Percentiles rank a stretch among this genome's conserved stretches.
phyloP scores from a whole-genome alignment of 2,329 filamentous ascomycete species.

The Talaromyces sp. region DNA sequence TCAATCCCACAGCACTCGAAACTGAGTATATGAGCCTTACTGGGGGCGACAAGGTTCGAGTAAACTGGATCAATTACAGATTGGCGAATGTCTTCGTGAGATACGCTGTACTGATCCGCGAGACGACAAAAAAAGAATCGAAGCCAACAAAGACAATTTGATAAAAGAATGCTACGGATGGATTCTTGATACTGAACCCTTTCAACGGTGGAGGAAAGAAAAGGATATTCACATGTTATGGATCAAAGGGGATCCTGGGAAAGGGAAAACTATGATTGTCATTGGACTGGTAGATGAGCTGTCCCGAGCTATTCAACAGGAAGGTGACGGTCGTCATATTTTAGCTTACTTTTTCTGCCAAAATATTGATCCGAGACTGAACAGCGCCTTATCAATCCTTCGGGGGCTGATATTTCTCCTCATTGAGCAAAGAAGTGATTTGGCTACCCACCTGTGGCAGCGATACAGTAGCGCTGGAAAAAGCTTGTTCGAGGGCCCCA shows the following conservation, averaged over 20 bases:
- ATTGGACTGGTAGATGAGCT: slow-evolving; percentile 16
- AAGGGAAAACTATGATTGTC: slow-evolving; percentile 31
- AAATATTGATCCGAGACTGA: not conserved
- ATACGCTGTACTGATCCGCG: slow-evolving; percentile 21
- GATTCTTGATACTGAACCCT: not conserved
- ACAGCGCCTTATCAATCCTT: not conserved
- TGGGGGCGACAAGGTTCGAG: no score
- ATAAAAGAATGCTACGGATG: slow-evolving; percentile 17
- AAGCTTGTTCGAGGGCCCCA: not conserved
- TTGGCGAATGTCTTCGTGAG: no score
- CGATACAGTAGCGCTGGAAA: not conserved
- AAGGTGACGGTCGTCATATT: not conserved
- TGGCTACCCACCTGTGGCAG: slow-evolving; percentile 3
- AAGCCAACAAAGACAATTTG: slow-evolving; percentile 22
- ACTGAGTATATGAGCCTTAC: no score
- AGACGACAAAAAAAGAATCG: slow-evolving; percentile 24
- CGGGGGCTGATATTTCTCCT: slow-evolving; percentile 8
- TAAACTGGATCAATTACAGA: no score
- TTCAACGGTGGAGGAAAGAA: not conserved
- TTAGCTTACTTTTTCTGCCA: slow-evolving; percentile 9
- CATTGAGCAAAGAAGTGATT: slow-evolving; percentile 1
- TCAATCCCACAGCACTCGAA: no score
- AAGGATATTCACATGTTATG: not conserved
- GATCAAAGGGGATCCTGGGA: slow-evolving; percentile 13
- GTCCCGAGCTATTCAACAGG: not conserved